Percentiles rank a stretch among this genome's conserved stretches.
These are phyloP conservation scores for Trichoderma sp. DNA, from an alignment of 2,329 filamentous ascomycete species.

Conservation along the genomic window DNA sequence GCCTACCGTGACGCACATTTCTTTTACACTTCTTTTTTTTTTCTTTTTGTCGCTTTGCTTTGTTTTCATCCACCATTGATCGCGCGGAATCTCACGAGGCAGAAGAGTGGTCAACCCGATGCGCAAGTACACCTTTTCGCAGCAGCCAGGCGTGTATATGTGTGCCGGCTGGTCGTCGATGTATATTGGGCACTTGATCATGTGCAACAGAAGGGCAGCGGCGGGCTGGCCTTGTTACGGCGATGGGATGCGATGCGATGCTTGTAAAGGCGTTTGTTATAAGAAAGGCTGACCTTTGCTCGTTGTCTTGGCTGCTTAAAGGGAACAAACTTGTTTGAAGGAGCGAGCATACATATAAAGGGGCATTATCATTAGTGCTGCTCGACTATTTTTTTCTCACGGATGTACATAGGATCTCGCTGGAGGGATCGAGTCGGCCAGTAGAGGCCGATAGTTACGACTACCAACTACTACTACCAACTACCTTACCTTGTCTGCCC, in stretches of 20 bases:
- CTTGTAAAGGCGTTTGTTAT: constrained; percentile 23
- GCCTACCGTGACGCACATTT: constrained; percentile 18
- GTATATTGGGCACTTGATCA: neutral
- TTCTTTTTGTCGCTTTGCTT: constrained; percentile 5
- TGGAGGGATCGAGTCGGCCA: constrained; percentile 22
- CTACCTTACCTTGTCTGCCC: neutral
- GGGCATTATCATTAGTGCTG: neutral
- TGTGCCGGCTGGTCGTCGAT: constrained; percentile 6
- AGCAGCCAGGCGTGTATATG: constrained; percentile 15
- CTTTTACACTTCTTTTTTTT: neutral
- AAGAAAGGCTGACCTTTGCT: constrained; percentile 21
- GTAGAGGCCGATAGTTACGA: constrained; percentile 24
- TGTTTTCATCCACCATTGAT: constrained; percentile 8
- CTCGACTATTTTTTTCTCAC: constrained; percentile 17
- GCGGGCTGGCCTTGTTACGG: constrained; percentile 14
- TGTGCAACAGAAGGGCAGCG: constrained; percentile 7
- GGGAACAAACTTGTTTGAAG: constrained; percentile 17
- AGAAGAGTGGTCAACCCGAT: constrained; percentile 6
- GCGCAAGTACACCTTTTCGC: neutral
- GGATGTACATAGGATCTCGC: constrained; percentile 25
- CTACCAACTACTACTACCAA: constrained; percentile 13
- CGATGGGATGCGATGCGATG: constrained; percentile 20
- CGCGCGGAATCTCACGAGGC: constrained; percentile 4
- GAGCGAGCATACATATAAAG: constrained; percentile 11
- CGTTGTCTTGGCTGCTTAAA: constrained; percentile 23